Evolutionary conservation across 805 yeast genomes (phyloP).

Genomic region (Metschnikowia anglica): DNA sequence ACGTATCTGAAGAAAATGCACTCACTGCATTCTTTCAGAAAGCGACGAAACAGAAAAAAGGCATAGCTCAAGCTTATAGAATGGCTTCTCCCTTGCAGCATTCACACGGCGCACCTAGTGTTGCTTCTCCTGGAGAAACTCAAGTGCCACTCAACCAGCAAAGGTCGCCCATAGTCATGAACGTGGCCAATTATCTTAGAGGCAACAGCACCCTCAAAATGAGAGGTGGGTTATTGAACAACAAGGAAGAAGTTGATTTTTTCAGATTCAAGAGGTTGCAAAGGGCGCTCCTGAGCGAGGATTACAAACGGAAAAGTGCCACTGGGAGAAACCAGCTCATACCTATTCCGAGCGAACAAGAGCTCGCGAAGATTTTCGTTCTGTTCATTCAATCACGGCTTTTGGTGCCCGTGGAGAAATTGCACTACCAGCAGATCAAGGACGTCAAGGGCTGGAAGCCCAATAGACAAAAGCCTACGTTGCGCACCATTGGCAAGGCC

Average conservation of each 20-base stretch:
- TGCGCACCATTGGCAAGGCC: constrained; percentile 56
- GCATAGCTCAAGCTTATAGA: too few relatives aligned
- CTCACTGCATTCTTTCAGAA: too few relatives aligned
- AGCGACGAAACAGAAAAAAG: too few relatives aligned
- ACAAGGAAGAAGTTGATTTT: constrained; percentile 69
- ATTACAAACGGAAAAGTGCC: constrained; percentile 55
- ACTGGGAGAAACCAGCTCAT: constrained; percentile 46
- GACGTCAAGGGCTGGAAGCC: constrained; percentile 58
- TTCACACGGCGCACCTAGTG: constrained; percentile 9
- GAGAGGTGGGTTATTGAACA: constrained; percentile 75
- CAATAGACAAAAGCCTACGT: constrained; percentile 61
- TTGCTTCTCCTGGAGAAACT: constrained; percentile 14
- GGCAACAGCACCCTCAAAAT: constrained; percentile 68
- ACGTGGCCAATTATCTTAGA: constrained; percentile 70
- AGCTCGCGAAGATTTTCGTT: constrained; percentile 63
- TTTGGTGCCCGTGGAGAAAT: constrained; percentile 72
- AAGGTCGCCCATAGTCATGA: constrained; percentile 56
- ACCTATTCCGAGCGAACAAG: constrained; percentile 46
- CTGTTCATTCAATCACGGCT: constrained; percentile 69
- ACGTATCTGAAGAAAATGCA: constrained; percentile 1
- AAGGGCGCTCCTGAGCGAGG: constrained; percentile 73
- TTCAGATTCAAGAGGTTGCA: constrained; percentile 83
- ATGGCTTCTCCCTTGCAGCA: constrained; percentile 14
- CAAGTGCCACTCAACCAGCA: constrained; percentile 20
- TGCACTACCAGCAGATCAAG: constrained; percentile 66